These are phyloP conservation scores for Dipodascus albidus DNA, from an alignment of 805 yeast genomes.

Conservation along the genomic window DNA sequence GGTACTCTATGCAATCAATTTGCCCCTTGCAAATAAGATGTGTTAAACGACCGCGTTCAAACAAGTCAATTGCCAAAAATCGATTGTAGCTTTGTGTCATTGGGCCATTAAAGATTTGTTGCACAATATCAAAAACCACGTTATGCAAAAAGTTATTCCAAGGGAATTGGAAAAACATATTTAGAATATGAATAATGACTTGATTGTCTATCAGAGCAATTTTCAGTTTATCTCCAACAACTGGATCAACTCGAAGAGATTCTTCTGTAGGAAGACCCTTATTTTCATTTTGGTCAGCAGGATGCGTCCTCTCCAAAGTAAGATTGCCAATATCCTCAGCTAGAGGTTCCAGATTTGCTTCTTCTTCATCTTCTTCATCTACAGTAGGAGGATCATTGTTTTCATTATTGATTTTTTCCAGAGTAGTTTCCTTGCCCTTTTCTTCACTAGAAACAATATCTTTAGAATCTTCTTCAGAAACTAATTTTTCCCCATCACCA, in stretches of 20 bases:
- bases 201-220: conserved; percentile 67
- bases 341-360: background rate
- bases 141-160: conserved; percentile 98
- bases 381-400: conserved; percentile 17
- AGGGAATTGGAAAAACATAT: conserved; percentile 73
- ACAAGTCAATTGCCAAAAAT: conserved; percentile 58
- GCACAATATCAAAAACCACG: conserved; percentile 92
- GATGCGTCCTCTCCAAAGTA: conserved; percentile 7
- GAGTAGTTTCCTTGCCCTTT: conserved; percentile 19
- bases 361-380: conserved; percentile 16
- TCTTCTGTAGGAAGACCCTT: conserved; percentile 24
- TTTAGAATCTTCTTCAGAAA: conserved; percentile 14
- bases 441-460: too few species aligned
- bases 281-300: background rate
- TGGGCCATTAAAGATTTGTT: conserved; percentile 84
- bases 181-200: conserved; percentile 54
- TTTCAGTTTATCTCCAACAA: conserved; percentile 81
- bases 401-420: conserved; percentile 13
- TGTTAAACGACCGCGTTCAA: conserved; percentile 51
- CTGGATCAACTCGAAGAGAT: conserved; percentile 43
- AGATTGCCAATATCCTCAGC: conserved; percentile 4
- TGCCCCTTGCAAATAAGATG: conserved; percentile 54
- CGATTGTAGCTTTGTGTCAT: conserved; percentile 79
- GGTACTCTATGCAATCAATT: conserved; percentile 44
- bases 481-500: conserved; percentile 9